Evolutionary conservation across 202 grass and related monocot genomes (phyloP), one percentile per base, ranked within the genome.

Genomic region (Hordeum pubiflorum): DNA sequence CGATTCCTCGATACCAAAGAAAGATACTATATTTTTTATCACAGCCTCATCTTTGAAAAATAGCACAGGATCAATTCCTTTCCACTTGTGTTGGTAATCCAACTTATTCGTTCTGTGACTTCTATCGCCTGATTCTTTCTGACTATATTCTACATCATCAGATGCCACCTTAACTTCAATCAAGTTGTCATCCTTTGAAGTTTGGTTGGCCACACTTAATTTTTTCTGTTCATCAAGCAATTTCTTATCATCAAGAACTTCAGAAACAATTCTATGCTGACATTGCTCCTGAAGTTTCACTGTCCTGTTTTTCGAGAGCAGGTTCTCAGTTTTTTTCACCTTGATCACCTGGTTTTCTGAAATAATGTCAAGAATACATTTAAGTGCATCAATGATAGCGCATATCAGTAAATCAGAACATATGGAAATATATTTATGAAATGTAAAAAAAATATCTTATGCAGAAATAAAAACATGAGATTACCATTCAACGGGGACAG

Each of bases 31-130:
- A 44, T 78, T 91, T 55, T 81, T 68, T 33, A 98, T 93, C 69
- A 86, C 85, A 4, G 26, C 75, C 69, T 88, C 52, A 55, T 94
- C 87, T 24, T 74, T 81, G 80, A 98, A 89, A 88, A 98, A 91
- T 66, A 94, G 61, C 36, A 98, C 92, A 50, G 95, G 92, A 77
- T 94, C 90, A 74, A 98, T 82, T 75, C 95, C 90, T 87, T 77
- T 78, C 92, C 92, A 91, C 63, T 79, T 94, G 72, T 73, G 63
- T 75, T 86, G 74, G 34, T 69, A 85, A 60, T 79, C 79, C 36
- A 80, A 55, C 69, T 89, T 89, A 44, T 31, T 33, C 24, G 44
- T 91, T 81, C 10, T 76, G 10, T 81, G 77, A 20, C 15, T 89
- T 79, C 8, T 79, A 20, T 89, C 59, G 12, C n/a, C 81, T 72